Base-by-base conservation (phyloP, 2,329 filamentous ascomycete species). In the Stagonosporopsis tanaceti region DNA sequence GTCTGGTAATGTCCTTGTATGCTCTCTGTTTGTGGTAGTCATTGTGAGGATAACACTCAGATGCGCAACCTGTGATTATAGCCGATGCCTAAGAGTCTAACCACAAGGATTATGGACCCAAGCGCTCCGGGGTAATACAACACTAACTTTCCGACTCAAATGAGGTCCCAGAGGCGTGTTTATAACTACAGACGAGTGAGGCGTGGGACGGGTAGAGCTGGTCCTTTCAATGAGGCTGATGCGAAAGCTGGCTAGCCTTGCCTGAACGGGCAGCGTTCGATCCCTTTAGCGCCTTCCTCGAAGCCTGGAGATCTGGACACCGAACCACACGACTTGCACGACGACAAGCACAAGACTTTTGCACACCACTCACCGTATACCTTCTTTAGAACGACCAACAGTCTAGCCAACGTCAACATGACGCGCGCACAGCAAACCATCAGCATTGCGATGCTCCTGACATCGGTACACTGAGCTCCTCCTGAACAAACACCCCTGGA, bases 371-470 rank as follows among this genome's bases (percentile, higher is more conserved):
- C 58, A 68, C 67, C 59, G 56, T 51, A 68, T 65, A 64, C 67
- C 44, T 48, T 68, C 67, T 30, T 64, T 66, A 50, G 35, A 57
- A 24, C 30, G 40, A 37, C 22, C 48, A 47, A 48, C 22, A 11
- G 27, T 15, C 35, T n/a, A 45, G 40, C 11, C 11, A 48, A 58
- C 47, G 60, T 68, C 80, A 88, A 65, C 64, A 98, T 98, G 95
- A 97, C 95, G 67, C 92, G 93, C 79, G 95, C 95, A 22, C 89
- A 92, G 77, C 93, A 98, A 79, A 94, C 92, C 64, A 89, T 97
- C 75, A 96, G 93, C 61, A 84, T 97, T 72, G 89, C 88, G 72
- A 87, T 97, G 71, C 85, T 97, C 68, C 85, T 95, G 78, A 92
- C 91, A 70, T 96, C 93, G 35, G 93, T 97, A 89, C 69, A 87